Evolutionary conservation across 306 rosid genomes (phyloP).

Genomic region (Glycine soja): DNA sequence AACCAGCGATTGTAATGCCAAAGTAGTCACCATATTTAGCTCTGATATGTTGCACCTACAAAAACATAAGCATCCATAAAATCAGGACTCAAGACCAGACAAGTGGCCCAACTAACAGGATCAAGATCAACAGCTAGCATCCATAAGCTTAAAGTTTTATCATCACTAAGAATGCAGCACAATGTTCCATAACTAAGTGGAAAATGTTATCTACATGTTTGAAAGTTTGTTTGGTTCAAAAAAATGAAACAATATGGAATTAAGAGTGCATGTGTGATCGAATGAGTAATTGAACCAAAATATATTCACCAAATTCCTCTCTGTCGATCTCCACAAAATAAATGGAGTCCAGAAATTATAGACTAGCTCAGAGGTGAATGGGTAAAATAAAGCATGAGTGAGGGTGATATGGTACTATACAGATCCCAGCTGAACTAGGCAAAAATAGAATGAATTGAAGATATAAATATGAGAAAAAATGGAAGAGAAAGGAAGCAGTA

Average conservation of each 20-base stretch:
- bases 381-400: neutral
- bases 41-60: no score
- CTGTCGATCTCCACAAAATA: constrained; percentile 6
- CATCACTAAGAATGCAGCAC: neutral
- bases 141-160: no score
- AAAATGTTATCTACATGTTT: constrained; percentile 3
- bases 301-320: neutral
- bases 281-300: no score
- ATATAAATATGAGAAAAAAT: neutral
- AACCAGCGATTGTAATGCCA: constrained; percentile 95
- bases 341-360: constrained; percentile 3
- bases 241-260: neutral
- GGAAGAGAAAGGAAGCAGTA: constrained; percentile 28
- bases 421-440: neutral
- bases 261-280: no score
- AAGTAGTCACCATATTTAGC: constrained; percentile 78
- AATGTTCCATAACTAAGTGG: constrained; percentile 8
- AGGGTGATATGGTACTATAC: neutral
- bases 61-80: no score
- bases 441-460: neutral
- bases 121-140: no score
- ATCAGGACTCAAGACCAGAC: no score
- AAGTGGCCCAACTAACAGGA: no score
- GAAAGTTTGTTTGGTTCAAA: neutral
- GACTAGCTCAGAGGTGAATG: neutral